A percentile compares a stretch with the other conserved stretches of the same genome.
Evolutionary conservation across 2,329 filamentous ascomycete genomes (phyloP).

Genomic region (Pyrenophora tritici-repentis): DNA sequence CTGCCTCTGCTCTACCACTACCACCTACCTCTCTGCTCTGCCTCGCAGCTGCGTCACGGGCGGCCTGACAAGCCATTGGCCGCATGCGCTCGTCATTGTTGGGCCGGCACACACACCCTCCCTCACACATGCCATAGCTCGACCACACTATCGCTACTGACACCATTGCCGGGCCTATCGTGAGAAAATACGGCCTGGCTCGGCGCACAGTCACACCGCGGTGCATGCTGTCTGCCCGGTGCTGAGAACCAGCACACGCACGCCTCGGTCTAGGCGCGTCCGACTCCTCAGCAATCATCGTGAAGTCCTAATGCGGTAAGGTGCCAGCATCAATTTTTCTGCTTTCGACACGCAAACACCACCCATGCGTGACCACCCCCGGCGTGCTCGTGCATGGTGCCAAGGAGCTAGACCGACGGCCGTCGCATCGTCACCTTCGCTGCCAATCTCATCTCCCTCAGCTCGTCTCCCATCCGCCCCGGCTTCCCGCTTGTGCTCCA

Average conservation of each 20-base stretch:
- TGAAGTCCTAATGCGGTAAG: slow-evolving; percentile 41
- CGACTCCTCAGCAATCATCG: slow-evolving; percentile 32
- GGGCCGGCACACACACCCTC: neutral
- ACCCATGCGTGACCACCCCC: slow-evolving; percentile 27
- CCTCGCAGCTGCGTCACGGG: slow-evolving; percentile 5
- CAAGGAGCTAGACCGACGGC: slow-evolving; percentile 23
- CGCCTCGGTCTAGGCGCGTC: slow-evolving; percentile 29
- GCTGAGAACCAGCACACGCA: too few species aligned
- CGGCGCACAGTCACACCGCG: slow-evolving; percentile 12
- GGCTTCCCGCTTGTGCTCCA: slow-evolving; percentile 26
- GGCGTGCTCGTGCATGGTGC: slow-evolving; percentile 24
- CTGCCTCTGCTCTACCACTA: neutral
- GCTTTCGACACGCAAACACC: slow-evolving; percentile 23
- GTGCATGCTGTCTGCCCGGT: slow-evolving; percentile 7
- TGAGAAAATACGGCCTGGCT: slow-evolving; percentile 18
- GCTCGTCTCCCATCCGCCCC: slow-evolving; percentile 27
- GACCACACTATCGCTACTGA: slow-evolving; percentile 1
- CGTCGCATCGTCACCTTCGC: slow-evolving; percentile 29
- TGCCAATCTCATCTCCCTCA: slow-evolving; percentile 21
- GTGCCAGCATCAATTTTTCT: slow-evolving; percentile 34
- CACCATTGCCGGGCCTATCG: slow-evolving; percentile 12
- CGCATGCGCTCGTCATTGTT: slow-evolving; percentile 2
- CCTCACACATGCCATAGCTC: neutral
- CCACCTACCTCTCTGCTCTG: neutral
- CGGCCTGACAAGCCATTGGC: neutral